These are phyloP conservation scores for Fraxinus velutina DNA, from an alignment of 305 asterid genomes.

Conservation along the genomic window DNA sequence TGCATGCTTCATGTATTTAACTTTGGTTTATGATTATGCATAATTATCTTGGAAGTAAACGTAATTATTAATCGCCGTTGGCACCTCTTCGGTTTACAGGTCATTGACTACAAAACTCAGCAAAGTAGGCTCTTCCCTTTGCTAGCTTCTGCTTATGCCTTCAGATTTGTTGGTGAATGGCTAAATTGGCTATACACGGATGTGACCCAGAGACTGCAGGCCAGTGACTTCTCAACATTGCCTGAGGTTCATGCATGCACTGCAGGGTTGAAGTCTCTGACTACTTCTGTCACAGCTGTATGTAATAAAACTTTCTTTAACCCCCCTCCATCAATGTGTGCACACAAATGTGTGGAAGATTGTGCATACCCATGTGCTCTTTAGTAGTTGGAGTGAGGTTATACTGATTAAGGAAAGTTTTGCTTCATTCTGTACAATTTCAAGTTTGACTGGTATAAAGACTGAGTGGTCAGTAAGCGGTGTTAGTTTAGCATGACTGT, in stretches of 20 bases:
- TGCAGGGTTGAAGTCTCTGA: constrained; percentile 96
- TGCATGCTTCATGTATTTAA: not conserved
- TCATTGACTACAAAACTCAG: constrained; percentile 94
- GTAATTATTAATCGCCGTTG: not conserved
- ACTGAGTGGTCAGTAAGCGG: not conserved
- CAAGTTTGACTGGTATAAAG: not conserved
- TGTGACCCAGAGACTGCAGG: constrained; percentile 75
- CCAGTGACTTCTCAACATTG: constrained; percentile 83
- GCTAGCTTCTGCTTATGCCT: constrained; percentile 98
- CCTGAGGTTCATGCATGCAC: constrained; percentile 99
- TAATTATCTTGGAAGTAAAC: not conserved
- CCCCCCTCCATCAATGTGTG: not conserved
- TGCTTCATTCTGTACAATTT: not conserved
- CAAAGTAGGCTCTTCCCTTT: constrained; percentile 91
- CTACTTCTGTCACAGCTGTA: constrained; percentile 91
- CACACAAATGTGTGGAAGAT: constrained; percentile 1
- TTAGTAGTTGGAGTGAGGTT: not conserved
- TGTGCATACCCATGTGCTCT: constrained; percentile 1
- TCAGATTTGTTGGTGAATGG: constrained; percentile 96
- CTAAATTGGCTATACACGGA: constrained; percentile 88
- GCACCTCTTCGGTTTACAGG: constrained; percentile 41
- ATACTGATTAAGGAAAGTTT: not conserved
- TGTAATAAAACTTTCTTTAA: constrained; percentile 31
- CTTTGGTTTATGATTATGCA: not conserved
- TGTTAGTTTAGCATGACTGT: not conserved